Conservation (phyloP, 2,329 filamentous ascomycete genomes). For the Epichloe festucae region DNA sequence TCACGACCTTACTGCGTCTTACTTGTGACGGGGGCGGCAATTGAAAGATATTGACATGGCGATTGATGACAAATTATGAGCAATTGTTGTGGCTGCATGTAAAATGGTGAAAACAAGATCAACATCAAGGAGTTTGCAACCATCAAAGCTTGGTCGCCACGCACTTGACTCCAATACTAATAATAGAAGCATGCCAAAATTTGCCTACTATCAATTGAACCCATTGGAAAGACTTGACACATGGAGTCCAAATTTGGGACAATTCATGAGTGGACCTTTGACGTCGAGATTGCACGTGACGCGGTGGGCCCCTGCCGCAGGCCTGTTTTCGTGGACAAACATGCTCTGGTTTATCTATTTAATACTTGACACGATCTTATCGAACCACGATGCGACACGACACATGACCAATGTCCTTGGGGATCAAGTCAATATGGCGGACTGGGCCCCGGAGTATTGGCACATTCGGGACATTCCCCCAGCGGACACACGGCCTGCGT, state of each 20-base stretch:
- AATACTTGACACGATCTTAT: not conserved
- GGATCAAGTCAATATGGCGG: constrained; percentile 31
- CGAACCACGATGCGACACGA: constrained; percentile 19
- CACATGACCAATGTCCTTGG: constrained; percentile 33
- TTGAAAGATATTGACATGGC: not conserved
- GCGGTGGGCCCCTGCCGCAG: not conserved
- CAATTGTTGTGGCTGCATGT: not conserved
- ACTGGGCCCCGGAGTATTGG: constrained; percentile 22
- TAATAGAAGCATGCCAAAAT: too few species aligned
- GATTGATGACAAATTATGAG: not conserved
- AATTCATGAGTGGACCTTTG: too few species aligned
- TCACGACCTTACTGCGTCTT: not conserved
- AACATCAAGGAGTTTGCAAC: too few species aligned
- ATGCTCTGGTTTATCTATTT: not conserved
- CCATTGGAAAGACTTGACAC: too few species aligned
- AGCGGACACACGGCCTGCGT: constrained; percentile 11
- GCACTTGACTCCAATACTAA: too few species aligned
- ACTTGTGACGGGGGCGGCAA: not conserved
- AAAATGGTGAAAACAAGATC: too few species aligned
- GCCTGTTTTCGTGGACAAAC: not conserved
- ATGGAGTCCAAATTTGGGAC: too few species aligned
- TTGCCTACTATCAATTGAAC: too few species aligned
- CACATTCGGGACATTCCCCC: constrained; percentile 11
- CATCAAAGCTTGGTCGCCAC: too few species aligned
- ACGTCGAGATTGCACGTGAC: constrained; percentile 7